phyloP scores from a whole-genome alignment of 495 filamentous ascomycete genomes.

The Clavariopsis aquatica region DNA sequence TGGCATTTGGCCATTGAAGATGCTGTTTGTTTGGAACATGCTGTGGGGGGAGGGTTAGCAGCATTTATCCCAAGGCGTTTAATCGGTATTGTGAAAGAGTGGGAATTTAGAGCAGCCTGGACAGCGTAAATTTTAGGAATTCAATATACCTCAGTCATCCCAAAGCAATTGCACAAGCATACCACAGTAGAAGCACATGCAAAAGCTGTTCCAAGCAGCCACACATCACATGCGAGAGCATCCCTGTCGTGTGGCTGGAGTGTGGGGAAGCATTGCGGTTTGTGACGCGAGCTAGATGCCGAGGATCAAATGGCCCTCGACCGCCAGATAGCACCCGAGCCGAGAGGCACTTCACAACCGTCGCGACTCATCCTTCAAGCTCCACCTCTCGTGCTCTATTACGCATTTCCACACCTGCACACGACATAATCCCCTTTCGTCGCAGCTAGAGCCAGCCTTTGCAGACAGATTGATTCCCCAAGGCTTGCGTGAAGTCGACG shows the following conservation, averaged over 20 bases:
- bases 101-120: neutral
- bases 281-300: constrained; percentile 32
- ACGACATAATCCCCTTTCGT: neutral
- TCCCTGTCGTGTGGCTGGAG: constrained; percentile 5
- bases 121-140: neutral
- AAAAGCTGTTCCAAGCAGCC: neutral
- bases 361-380: constrained; percentile 1
- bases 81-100: neutral
- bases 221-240: constrained; percentile 21
- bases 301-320: constrained; percentile 24
- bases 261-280: constrained; percentile 11
- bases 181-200: too few relatives aligned
- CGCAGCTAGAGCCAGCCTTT: neutral
- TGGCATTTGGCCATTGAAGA: too few relatives aligned
- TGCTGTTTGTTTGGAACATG: too few relatives aligned
- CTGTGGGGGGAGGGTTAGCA: too few relatives aligned
- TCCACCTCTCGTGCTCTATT: neutral
- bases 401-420: neutral
- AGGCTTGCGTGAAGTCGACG: neutral
- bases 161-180: too few relatives aligned
- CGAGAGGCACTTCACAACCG: neutral
- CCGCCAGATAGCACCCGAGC: constrained; percentile 6
- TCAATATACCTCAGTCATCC: too few relatives aligned
- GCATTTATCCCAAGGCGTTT: neutral
- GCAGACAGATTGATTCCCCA: neutral